Percentiles rank a stretch among this genome's conserved stretches.
phyloP scores from a whole-genome alignment of 805 yeast genomes.

The Metschnikowia sp. region DNA sequence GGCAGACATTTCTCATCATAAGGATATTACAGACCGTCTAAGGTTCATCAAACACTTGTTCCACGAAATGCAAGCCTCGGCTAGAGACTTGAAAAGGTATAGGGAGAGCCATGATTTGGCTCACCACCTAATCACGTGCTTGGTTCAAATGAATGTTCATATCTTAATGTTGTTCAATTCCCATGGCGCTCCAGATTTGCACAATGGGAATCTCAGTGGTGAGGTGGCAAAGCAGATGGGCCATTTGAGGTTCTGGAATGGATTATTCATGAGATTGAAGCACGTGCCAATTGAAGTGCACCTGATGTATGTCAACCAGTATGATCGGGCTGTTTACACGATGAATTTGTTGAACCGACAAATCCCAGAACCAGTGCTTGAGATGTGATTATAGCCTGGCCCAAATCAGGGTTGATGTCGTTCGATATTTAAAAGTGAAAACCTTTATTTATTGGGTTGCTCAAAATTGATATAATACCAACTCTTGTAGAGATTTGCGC shows the following conservation, averaged over 20 bases:
- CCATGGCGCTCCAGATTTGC: neutral
- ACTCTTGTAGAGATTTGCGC: too few relatives aligned
- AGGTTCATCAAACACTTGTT: neutral
- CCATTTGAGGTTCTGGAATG: neutral
- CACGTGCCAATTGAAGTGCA: neutral
- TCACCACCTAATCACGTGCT: neutral
- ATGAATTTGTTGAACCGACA: too few relatives aligned
- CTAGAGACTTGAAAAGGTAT: neutral
- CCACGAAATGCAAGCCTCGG: neutral
- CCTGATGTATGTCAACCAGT: neutral
- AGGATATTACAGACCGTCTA: neutral
- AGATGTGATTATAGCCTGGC: too few relatives aligned
- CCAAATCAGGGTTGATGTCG: too few relatives aligned
- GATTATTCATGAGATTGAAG: neutral
- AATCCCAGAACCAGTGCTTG: too few relatives aligned
- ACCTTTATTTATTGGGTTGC: too few relatives aligned
- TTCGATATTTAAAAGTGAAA: too few relatives aligned
- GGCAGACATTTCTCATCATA: neutral
- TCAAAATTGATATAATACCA: too few relatives aligned
- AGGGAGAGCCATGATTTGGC: neutral
- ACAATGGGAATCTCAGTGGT: neutral
- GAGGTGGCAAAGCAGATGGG: neutral
- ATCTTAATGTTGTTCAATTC: neutral
- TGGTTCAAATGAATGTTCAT: neutral
- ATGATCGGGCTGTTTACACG: neutral